Evolutionary conservation across 2,329 filamentous ascomycete genomes (phyloP).

Genomic region (Mycogone perniciosa): DNA sequence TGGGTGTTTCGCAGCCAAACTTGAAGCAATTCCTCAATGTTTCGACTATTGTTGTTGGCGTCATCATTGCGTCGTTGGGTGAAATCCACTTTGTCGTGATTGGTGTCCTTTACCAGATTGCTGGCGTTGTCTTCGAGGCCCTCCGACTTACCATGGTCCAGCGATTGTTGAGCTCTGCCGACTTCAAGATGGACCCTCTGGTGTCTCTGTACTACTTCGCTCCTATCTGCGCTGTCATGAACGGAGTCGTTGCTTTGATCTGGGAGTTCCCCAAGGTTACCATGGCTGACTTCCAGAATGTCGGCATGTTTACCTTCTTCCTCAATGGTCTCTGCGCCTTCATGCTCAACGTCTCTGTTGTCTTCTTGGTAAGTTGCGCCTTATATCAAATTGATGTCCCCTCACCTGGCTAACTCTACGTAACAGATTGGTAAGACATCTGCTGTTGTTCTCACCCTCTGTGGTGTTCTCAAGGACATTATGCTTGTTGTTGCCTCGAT

Average conservation of each 20-base stretch:
- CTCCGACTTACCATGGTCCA: constrained; percentile 80
- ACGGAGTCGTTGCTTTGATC: constrained; percentile 64
- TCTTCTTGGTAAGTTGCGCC: constrained; percentile 63
- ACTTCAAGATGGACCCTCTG: constrained; percentile 89
- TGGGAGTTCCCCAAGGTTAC: constrained; percentile 66
- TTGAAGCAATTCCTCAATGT: constrained; percentile 87
- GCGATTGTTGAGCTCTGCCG: constrained; percentile 70
- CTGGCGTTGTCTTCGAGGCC: constrained; percentile 74
- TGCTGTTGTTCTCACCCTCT: constrained; percentile 78
- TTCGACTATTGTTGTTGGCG: constrained; percentile 88
- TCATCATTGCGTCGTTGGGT: constrained; percentile 87
- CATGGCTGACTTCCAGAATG: constrained; percentile 64
- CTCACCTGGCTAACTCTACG: constrained; percentile 22
- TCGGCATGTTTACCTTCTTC: constrained; percentile 67
- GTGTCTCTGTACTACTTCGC: constrained; percentile 90
- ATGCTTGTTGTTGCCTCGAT: constrained; percentile 74
- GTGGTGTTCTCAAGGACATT: constrained; percentile 83
- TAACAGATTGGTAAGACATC: constrained; percentile 78
- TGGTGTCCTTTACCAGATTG: constrained; percentile 73
- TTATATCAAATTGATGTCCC: neutral
- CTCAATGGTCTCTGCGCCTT: constrained; percentile 74
- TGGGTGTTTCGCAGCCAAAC: constrained; percentile 79
- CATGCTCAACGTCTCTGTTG: constrained; percentile 76
- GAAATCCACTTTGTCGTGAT: constrained; percentile 88
- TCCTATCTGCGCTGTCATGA: constrained; percentile 76